Evolutionary conservation across 2,329 filamentous ascomycete genomes (phyloP).

Genomic region (Aspergillus ibericus): DNA sequence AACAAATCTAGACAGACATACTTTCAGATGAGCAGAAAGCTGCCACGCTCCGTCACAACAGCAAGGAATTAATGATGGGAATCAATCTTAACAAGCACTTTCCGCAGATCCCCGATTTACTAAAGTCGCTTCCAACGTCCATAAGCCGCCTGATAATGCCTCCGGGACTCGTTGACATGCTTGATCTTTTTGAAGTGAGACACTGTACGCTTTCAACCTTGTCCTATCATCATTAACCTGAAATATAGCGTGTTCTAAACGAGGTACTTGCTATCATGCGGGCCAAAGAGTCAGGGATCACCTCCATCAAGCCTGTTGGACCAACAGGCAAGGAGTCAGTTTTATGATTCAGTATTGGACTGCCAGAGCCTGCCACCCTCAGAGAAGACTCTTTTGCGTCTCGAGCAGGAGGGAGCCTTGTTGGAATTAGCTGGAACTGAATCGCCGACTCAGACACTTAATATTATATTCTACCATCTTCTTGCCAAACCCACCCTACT

Average conservation of each 20-base stretch:
- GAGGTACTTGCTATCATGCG: too few relatives aligned
- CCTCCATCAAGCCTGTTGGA: slow-evolving; percentile 23
- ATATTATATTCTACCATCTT: slow-evolving; percentile 20
- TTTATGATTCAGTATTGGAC: too few relatives aligned
- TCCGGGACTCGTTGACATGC: neutral
- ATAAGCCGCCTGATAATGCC: slow-evolving; percentile 6
- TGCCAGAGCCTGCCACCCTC: too few relatives aligned
- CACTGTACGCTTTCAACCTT: too few relatives aligned
- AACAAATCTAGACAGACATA: too few relatives aligned
- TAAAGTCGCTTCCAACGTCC: slow-evolving; percentile 14
- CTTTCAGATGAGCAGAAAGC: slow-evolving; percentile 21
- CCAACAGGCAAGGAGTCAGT: too few relatives aligned
- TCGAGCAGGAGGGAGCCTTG: slow-evolving; percentile 32
- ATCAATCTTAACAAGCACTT: slow-evolving; percentile 36
- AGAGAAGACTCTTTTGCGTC: slow-evolving; percentile 29
- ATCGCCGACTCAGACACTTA: slow-evolving; percentile 27
- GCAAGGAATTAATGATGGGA: slow-evolving; percentile 27
- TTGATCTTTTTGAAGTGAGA: slow-evolving; percentile 1
- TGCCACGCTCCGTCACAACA: slow-evolving; percentile 27
- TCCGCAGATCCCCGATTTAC: slow-evolving; percentile 26
- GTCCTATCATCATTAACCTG: slow-evolving; percentile 13
- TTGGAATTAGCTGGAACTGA: slow-evolving; percentile 31
- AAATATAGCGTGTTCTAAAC: too few relatives aligned
- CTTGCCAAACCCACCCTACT: slow-evolving; percentile 19
- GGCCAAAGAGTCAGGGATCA: slow-evolving; percentile 19